phyloP scores from a whole-genome alignment of 2,329 filamentous ascomycete genomes.

The Cytospora paraplurivora region DNA sequence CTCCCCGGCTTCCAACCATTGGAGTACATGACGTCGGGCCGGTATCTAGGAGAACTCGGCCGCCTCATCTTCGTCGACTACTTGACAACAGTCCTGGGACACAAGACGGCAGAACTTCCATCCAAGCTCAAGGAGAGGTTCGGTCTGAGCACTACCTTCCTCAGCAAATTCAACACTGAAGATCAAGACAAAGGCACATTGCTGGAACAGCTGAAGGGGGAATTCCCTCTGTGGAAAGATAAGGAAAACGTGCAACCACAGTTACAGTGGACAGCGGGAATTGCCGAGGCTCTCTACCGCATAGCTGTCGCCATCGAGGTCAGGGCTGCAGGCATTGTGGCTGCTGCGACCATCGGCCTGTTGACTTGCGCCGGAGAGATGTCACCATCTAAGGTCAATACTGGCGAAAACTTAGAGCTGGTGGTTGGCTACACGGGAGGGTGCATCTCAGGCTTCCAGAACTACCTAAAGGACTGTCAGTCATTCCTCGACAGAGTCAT shows the following conservation, averaged over 20 bases:
- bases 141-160: conserved; percentile 69
- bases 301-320: conserved; percentile 72
- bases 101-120: conserved; percentile 54
- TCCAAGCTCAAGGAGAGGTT: conserved; percentile 58
- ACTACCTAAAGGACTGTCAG: conserved; percentile 72
- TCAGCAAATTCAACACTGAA: conserved; percentile 68
- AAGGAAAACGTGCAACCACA: conserved; percentile 37
- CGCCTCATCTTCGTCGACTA: conserved; percentile 71
- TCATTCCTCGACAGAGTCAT: conserved; percentile 63
- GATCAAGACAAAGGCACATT: conserved; percentile 41
- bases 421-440: conserved; percentile 80
- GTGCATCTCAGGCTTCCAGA: conserved; percentile 77
- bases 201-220: conserved; percentile 49
- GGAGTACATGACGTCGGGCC: conserved; percentile 81
- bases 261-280: conserved; percentile 64
- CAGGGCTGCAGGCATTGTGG: conserved; percentile 73
- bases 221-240: conserved; percentile 54
- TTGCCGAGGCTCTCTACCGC: conserved; percentile 61
- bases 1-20: conserved; percentile 77
- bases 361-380: conserved; percentile 71
- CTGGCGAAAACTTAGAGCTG: conserved; percentile 49
- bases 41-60: conserved; percentile 76
- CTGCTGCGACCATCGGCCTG: conserved; percentile 71
- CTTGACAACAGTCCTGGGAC: conserved; percentile 47
- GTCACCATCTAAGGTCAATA: conserved; percentile 27